These are phyloP conservation scores for Ampelomyces quisqualis DNA, from an alignment of 2,329 filamentous ascomycete genomes.

Conservation along the genomic window DNA sequence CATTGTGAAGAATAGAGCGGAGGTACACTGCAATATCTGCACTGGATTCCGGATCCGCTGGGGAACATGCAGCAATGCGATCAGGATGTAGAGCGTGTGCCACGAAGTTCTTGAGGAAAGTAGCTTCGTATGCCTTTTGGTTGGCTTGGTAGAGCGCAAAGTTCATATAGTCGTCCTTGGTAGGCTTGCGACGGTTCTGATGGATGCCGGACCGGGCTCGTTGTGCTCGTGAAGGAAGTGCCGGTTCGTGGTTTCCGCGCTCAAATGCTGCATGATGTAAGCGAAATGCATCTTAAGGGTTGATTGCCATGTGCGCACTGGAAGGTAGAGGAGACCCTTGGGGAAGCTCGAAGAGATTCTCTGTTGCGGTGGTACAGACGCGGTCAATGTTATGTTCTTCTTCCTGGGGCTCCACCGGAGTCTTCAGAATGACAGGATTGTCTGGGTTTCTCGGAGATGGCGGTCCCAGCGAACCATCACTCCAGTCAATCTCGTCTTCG, in stretches of 20 bases:
- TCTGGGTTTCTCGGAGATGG: neutral
- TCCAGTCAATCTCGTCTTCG: constrained; percentile 32
- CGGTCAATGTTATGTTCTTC: too few species aligned
- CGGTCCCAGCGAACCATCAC: constrained; percentile 19
- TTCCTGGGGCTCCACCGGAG: too few species aligned
- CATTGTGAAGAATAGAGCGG: constrained; percentile 14
- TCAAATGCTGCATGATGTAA: neutral
- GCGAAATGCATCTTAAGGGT: neutral
- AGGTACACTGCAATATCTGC: constrained; percentile 17
- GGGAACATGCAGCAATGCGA: constrained; percentile 14
- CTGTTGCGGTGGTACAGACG: too few species aligned
- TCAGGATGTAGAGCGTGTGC: constrained; percentile 22
- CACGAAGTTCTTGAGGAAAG: constrained; percentile 24
- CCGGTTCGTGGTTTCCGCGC: neutral
- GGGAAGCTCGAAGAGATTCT: too few species aligned
- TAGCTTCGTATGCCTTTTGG: constrained; percentile 29
- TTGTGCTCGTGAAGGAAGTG: constrained; percentile 6
- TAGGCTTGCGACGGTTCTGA: constrained; percentile 16
- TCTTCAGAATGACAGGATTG: too few species aligned
- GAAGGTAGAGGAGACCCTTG: constrained; percentile 4
- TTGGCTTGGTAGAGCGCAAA: constrained; percentile 29
- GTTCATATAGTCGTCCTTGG: constrained; percentile 18
- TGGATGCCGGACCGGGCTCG: constrained; percentile 8
- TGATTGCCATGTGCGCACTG: constrained; percentile 5
- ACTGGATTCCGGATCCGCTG: neutral